Evolutionary conservation across 192 early-diverging fungal genomes (phyloP).

Genomic region (Phycomyces blakesleeanus): DNA sequence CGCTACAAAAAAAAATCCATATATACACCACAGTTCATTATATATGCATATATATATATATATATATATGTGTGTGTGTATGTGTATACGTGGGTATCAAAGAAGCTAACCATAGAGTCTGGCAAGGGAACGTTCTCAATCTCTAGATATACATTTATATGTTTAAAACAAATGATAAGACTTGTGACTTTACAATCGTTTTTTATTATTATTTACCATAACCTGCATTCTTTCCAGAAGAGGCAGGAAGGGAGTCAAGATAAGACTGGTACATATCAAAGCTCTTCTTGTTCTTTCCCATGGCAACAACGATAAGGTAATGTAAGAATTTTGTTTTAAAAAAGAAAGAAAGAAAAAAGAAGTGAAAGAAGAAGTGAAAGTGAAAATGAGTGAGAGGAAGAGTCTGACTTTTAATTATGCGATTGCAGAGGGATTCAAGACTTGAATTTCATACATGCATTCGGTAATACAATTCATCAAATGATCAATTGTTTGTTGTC

Average conservation of each 20-base stretch:
- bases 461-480: constrained; percentile 11
- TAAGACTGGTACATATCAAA: constrained; percentile 16
- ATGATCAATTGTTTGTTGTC: not conserved
- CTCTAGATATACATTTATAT: not conserved
- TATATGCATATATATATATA: too few species aligned
- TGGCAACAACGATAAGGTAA: constrained; percentile 1
- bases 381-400: too few species aligned
- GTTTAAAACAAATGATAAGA: not conserved
- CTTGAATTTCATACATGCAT: constrained; percentile 4
- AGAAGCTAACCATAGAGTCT: constrained; percentile 19
- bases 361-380: too few species aligned
- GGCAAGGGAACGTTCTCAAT: constrained; percentile 20
- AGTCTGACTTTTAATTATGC: not conserved
- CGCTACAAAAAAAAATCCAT: not conserved
- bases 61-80: too few species aligned
- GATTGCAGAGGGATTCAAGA: not conserved
- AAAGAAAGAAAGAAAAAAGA: too few species aligned
- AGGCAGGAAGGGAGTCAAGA: constrained; percentile 8
- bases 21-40: not conserved
- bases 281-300: constrained; percentile 23
- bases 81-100: too few species aligned
- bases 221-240: not conserved
- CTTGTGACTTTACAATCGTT: not conserved
- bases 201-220: not conserved
- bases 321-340: too few species aligned